These are phyloP conservation scores for Tricholoma saponaceum DNA, from an alignment of 768 basidiomycete species.

Conservation along the genomic window DNA sequence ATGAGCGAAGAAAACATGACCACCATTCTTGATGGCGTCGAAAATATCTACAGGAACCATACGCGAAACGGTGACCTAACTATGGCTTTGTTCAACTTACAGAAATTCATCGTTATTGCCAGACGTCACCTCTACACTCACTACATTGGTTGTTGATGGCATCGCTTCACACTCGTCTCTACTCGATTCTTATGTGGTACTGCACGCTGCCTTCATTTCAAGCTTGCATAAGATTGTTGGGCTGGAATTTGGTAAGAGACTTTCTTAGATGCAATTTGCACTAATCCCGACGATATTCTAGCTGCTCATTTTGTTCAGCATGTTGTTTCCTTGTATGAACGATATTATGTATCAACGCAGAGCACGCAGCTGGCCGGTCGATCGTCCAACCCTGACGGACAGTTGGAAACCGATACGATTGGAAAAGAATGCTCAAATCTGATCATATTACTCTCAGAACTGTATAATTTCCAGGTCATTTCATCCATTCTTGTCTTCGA, in stretches of 20 bases:
- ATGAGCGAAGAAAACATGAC: slow-evolving; percentile 89
- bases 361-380: slow-evolving; percentile 10
- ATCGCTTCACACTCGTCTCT: slow-evolving; percentile 78
- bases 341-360: slow-evolving; percentile 37
- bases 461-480: slow-evolving; percentile 96
- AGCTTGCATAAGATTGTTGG: slow-evolving; percentile 79
- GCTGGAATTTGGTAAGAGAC: slow-evolving; percentile 72
- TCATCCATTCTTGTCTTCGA: slow-evolving; percentile 90
- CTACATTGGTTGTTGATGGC: slow-evolving; percentile 70
- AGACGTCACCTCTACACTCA: slow-evolving; percentile 84
- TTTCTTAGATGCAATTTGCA: background rate
- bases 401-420: slow-evolving; percentile 27
- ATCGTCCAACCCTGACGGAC: slow-evolving; percentile 7
- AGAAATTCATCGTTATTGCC: background rate
- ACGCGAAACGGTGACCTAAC: slow-evolving; percentile 64
- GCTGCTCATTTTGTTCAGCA: slow-evolving; percentile 83
- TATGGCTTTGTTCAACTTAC: background rate
- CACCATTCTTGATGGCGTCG: slow-evolving; percentile 67
- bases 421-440: slow-evolving; percentile 92
- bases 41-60: slow-evolving; percentile 72
- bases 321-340: slow-evolving; percentile 64
- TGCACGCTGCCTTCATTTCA: slow-evolving; percentile 83
- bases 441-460: slow-evolving; percentile 80
- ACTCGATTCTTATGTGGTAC: slow-evolving; percentile 84
- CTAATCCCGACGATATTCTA: slow-evolving; percentile 21